Evolutionary conservation across 345 rosid species (phyloP), one percentile per base, ranked within the genome.

Genomic region (Raphanus raphanistrum): DNA sequence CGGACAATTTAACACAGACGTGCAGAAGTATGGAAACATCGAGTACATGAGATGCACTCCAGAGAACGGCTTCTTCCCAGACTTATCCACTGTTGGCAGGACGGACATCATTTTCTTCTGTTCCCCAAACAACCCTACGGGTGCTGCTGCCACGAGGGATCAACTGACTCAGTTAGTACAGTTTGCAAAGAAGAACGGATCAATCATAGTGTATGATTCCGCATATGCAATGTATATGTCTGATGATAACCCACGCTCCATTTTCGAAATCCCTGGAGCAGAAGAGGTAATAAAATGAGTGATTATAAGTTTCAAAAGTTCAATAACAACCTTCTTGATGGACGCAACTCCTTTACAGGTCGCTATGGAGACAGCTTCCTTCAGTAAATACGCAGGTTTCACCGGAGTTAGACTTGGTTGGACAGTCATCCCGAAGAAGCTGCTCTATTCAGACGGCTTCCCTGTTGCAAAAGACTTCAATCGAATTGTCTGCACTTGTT

Each of bases 231-330:
- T 89, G 85, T 95, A 92, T 70, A 90, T 92, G 78, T 89, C 96
- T 38, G 96, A 90, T 60, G 90, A 89, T 52, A 92, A 89, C 75
- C 99, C 98, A 16, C 87, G 80, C 6, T 87, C 97, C 77, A 95
- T 92, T 75, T 95, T 88, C 76, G 99, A 95, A 82, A 95, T 95
- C 84, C 97, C 98, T 36, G 99, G 99, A 82, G 98, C 99, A 70
- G 87, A 86, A 80, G 96, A 95, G 94, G 98, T 94, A 82, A 74
- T 66, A 32, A 58, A 38, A 38, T 38, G 69, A 29, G 58, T 59
- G 5, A 31, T 54, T 21, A 21, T 21, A 21, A 21, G 21, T 21
- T 21, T 21, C 21, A 21, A 21, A 21, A 21, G 21, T 21, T 21
- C 21, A 21, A 21, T 21, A 32, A 32, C 35, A 32, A 32, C 35